phyloP scores from a whole-genome alignment of 2,329 filamentous ascomycete genomes.

The Pyrenophora teres region DNA sequence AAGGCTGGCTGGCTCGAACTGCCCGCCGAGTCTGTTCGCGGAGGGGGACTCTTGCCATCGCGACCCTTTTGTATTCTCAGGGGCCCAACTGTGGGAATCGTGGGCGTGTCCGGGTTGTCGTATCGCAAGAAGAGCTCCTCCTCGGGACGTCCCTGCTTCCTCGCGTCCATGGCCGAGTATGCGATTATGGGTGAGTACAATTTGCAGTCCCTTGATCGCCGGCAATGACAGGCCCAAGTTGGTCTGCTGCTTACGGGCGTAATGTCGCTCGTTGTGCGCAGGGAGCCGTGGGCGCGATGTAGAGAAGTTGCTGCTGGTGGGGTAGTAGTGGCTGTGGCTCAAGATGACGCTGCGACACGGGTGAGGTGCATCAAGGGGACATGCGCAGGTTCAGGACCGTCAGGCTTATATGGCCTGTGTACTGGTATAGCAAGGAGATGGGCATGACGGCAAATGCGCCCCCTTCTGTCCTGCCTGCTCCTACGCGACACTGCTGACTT shows the following conservation, averaged over 20 bases:
- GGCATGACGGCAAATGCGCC: conserved; percentile 16
- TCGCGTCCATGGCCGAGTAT: conserved; percentile 48
- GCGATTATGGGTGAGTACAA: conserved; percentile 8
- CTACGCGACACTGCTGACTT: conserved; percentile 31
- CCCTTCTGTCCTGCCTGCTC: conserved; percentile 11
- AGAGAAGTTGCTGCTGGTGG: conserved; percentile 18
- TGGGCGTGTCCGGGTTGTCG: conserved; percentile 68
- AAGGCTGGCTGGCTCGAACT: conserved; percentile 56
- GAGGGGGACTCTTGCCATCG: conserved; percentile 59
- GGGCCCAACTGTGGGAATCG: conserved; percentile 82
- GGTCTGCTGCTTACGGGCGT: conserved; percentile 32
- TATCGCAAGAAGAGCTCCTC: conserved; percentile 79
- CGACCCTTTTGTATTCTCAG: conserved; percentile 79
- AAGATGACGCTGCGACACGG: conserved; percentile 16
- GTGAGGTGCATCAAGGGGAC: conserved; percentile 13
- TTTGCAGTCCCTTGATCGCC: conserved; percentile 24
- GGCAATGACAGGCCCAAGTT: conserved; percentile 29
- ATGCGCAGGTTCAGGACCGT: neutral
- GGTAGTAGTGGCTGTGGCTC: conserved; percentile 21
- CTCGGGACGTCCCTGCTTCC: conserved; percentile 69
- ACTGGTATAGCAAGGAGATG: neutral
- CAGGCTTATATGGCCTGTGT: conserved; percentile 6
- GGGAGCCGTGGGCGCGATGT: conserved; percentile 12
- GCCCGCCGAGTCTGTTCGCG: conserved; percentile 65
- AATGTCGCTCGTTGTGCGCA: conserved; percentile 23